phyloP scores from a whole-genome alignment of 2,329 filamentous ascomycete genomes.

The Pseudocercospora eumusae region DNA sequence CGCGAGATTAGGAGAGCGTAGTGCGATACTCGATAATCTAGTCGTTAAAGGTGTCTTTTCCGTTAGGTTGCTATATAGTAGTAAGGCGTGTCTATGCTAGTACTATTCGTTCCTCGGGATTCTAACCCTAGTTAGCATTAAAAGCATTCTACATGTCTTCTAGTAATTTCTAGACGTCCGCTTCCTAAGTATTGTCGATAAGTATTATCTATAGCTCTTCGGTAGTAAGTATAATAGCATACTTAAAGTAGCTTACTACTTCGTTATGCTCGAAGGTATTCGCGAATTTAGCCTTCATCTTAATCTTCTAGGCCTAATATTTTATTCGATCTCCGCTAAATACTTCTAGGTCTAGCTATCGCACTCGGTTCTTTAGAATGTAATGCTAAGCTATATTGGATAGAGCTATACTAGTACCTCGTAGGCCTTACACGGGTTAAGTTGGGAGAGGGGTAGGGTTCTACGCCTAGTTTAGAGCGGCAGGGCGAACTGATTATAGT shows the following conservation, averaged over 20 bases:
- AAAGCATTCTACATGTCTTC: neutral
- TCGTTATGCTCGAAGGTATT: neutral
- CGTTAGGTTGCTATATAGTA: too few relatives aligned
- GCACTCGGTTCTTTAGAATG: neutral
- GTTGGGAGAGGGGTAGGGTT: neutral
- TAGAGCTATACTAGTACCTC: neutral
- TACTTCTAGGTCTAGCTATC: neutral
- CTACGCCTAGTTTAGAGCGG: too few relatives aligned
- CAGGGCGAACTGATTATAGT: neutral
- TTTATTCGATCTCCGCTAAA: neutral
- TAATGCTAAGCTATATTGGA: neutral
- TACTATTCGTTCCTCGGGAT: neutral
- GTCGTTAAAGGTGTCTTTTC: too few relatives aligned
- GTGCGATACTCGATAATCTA: too few relatives aligned
- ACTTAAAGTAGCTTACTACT: too few relatives aligned
- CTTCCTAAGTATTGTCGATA: neutral
- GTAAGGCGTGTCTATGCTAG: neutral
- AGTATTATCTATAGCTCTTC: neutral
- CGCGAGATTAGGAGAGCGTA: too few relatives aligned
- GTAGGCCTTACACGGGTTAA: neutral
- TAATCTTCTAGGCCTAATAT: neutral
- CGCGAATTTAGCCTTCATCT: neutral
- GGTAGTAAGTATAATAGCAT: neutral
- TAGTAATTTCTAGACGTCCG: neutral
- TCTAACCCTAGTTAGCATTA: neutral